Evolutionary conservation across 1,139 yeast genomes (phyloP), one percentile per base, ranked within the genome.

Genomic region (Spathaspora sp.): DNA sequence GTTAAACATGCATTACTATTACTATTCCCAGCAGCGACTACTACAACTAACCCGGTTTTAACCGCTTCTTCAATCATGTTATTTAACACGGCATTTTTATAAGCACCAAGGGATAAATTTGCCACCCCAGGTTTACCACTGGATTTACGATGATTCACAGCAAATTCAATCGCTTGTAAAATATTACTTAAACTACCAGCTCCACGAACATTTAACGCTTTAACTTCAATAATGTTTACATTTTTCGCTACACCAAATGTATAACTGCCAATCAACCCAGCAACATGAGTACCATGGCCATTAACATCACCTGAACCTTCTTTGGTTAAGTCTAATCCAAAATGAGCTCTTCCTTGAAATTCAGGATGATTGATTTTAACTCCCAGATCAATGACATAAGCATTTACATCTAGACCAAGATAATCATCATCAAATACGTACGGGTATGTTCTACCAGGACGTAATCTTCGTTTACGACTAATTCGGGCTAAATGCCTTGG

Each of bases 11-110:
- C 95, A 59, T 89, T 81, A 15, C 78, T 64, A 56, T 86, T 84
- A 31, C 85, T 76, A 61, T 90, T 90, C 1, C 97, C 97, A 0
- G 96, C 97, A 0, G 97, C 96, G 2, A 78, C 95, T n/a, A 89
- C 89, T 23, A 89, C 74, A 1, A 89, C 80, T 39, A 91, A 60
- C 0, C 96, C 97, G 1, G 86, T 75, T 11, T 79, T 74, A 7
- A 73, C 72, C 0, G 93, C 89, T 15, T 87, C 91, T 51, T 79
- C 76, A 2, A 90, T 76, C 0, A 96, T 96, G 34, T 77, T 72
- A 57, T 89, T 88, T 49, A 90, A 70, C 2, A 88, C 77, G 0
- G 73, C 61, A 58, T 85, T 87, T 47, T 78, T 80, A 2, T 78
- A 70, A 0, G 96, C 84, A 0, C 97, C 96, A 31, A 89, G 70